Evolutionary conservation across 2,329 filamentous ascomycete species (phyloP).

Genomic region (Fusarium denticulatum): DNA sequence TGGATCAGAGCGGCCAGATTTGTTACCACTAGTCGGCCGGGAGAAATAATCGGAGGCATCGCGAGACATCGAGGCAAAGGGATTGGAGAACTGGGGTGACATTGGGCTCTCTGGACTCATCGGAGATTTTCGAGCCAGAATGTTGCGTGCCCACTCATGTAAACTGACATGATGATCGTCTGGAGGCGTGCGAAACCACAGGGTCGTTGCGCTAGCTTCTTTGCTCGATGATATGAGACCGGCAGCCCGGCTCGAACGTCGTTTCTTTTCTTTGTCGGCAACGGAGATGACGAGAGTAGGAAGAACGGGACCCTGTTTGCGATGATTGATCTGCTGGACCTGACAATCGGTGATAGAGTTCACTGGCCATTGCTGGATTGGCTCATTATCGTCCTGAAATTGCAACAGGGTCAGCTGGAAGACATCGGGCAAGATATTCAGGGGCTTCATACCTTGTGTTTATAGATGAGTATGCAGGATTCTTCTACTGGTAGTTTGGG

Average conservation of each 20-base stretch:
- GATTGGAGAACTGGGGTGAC: conserved; percentile 64
- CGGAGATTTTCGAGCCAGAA: conserved; percentile 57
- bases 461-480: conserved; percentile 64
- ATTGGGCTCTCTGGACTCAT: conserved; percentile 63
- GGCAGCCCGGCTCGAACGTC: conserved; percentile 70
- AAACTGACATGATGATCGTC: conserved; percentile 64
- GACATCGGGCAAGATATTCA: background rate
- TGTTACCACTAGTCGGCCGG: conserved; percentile 57
- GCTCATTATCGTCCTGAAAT: conserved; percentile 61
- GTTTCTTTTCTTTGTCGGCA: conserved; percentile 69
- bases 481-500: conserved; percentile 52
- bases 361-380: conserved; percentile 63
- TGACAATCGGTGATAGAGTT: conserved; percentile 65
- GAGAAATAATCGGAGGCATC: conserved; percentile 55
- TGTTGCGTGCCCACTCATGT: conserved; percentile 68
- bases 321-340: conserved; percentile 67
- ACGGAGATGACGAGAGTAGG: conserved; percentile 69
- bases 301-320: conserved; percentile 68
- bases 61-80: conserved; percentile 57
- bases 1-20: conserved; percentile 47
- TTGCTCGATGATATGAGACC: conserved; percentile 63
- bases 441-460: conserved; percentile 58
- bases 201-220: conserved; percentile 57
- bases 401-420: conserved; percentile 7
- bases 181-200: conserved; percentile 66